Base-by-base conservation (phyloP, 331 rosid species). In the Quercus phellos region DNA sequence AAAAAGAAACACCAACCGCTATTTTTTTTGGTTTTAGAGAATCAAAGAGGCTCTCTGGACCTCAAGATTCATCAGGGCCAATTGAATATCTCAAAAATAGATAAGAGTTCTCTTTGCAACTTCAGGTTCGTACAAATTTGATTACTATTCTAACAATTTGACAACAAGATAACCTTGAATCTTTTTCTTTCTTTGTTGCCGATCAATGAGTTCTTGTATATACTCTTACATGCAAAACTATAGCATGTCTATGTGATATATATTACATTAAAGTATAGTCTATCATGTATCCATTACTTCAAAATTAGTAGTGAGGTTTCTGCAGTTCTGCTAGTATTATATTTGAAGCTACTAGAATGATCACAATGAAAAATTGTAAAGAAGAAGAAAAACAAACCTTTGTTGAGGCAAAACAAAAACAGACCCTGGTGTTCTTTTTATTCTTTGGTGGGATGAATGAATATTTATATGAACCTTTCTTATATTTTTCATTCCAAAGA, bases 41-140 rank as follows among this genome's bases (percentile, higher is more conserved):
- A 61, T 14, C 42, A 6, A 66, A 80, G 77, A 51, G 43, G 68
- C 66, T 73, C 77, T 68, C 77, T 68, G 51, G 46, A 77, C 64
- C 74, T 69, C 55, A 43, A 61, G 61, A 38, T 70, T 78, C 78
- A 7, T 76, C 78, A 7, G 26, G 63, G n/a, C 51, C 71, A 19
- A 53, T 56, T 56, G 30, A 55, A 55, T 58, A 14, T 70, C 53
- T 60, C 5, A 34, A 27, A 51, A 74, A 17, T 70, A 12, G 46
- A 38, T 38, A 38, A 38, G 64, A 43, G 21, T 35, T 58, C 70
- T 78, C 71, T 60, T 66, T 16, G 61, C 60, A 81, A 22, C 76
- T 89, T 78, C 72, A 73, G 87, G 86, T 88, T 67, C 21, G 79
- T 80, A 21, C 16, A 22, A 43, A 10, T 32, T 72, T 51, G 21